Conservation (phyloP, 495 filamentous ascomycete species). For the Aspergillus bridgeri region DNA sequence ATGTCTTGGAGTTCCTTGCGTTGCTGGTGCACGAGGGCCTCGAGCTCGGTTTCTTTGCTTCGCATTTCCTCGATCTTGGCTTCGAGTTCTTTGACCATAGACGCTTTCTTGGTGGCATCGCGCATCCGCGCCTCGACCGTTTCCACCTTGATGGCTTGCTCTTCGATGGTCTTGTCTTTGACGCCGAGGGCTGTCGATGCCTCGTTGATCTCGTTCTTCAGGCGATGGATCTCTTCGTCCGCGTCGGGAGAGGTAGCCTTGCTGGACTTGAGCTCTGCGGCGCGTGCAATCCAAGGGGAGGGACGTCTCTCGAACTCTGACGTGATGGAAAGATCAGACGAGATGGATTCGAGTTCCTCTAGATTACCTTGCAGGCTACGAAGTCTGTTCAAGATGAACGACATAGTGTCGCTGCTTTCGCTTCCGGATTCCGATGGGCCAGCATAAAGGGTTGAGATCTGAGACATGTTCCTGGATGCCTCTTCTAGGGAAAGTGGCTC, state of each 20-base stretch:
- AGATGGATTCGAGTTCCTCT: constrained; percentile 67
- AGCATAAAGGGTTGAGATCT: constrained; percentile 41
- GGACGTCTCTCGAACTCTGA: constrained; percentile 77
- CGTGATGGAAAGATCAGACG: constrained; percentile 72
- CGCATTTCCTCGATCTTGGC: constrained; percentile 62
- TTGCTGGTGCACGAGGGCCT: constrained; percentile 35
- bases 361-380: constrained; percentile 61
- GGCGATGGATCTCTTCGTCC: constrained; percentile 70
- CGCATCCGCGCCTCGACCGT: constrained; percentile 53
- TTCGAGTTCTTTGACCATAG: constrained; percentile 49
- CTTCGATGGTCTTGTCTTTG: constrained; percentile 91
- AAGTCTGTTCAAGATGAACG: constrained; percentile 63
- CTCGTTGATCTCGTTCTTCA: constrained; percentile 72
- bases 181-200: constrained; percentile 61
- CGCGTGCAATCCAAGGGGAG: constrained; percentile 80
- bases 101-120: constrained; percentile 50
- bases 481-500: constrained; percentile 65
- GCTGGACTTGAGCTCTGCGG: constrained; percentile 70
- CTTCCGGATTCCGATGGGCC: constrained; percentile 27
- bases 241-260: constrained; percentile 75
- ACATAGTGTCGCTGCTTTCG: constrained; percentile 60
- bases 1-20: constrained; percentile 46
- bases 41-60: constrained; percentile 30
- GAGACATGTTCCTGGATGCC: constrained; percentile 58
- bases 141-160: constrained; percentile 67